Conservation (phyloP, 306 rosid species). For the Phaseolus lunatus region DNA sequence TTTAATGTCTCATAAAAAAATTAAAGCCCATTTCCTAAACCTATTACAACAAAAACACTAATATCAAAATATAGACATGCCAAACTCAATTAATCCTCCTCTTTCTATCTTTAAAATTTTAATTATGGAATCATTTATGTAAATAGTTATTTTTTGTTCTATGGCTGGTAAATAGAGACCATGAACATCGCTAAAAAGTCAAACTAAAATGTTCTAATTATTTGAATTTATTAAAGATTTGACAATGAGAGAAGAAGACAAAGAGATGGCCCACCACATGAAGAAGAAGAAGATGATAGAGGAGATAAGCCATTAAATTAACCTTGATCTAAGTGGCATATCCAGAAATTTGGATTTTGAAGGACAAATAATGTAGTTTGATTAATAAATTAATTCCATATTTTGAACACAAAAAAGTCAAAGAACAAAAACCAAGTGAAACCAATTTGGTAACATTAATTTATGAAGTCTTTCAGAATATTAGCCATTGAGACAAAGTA, state of each 20-base stretch:
- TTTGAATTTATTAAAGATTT: neutral
- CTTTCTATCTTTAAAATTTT: no score
- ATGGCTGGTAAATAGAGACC: neutral
- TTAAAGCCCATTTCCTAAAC: no score
- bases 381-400: neutral
- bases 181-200: neutral
- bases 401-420: conserved; percentile 7
- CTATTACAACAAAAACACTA: no score
- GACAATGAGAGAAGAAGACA: conserved; percentile 1
- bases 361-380: neutral
- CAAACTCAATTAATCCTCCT: no score
- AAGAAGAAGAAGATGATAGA: neutral
- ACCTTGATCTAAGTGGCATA: conserved; percentile 4
- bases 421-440: conserved; percentile 30
- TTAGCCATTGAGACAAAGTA: conserved; percentile 22
- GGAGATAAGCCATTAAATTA: conserved; percentile 6
- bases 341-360: neutral
- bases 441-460: conserved; percentile 19
- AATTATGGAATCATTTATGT: no score
- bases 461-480: neutral
- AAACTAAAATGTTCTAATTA: conserved; percentile 6
- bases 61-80: no score
- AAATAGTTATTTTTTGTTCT: no score
- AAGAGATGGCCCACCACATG: neutral
- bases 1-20: no score